phyloP scores from a whole-genome alignment of 768 basidiomycete genomes.

The Coprinopsis cinerea region DNA sequence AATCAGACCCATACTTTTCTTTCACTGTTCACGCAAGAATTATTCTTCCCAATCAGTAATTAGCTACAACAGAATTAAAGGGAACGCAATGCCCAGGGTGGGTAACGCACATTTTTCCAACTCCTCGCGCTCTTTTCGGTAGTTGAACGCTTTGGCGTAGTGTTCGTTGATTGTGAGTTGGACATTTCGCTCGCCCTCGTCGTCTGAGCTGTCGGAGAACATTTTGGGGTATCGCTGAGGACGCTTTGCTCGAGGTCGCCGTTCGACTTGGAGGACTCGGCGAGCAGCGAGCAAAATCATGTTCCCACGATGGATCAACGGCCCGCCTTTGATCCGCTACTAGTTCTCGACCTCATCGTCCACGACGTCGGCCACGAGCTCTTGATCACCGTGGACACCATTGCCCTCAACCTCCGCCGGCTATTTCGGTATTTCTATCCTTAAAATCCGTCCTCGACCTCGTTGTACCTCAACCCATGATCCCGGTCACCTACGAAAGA shows the following conservation, averaged over 20 bases:
- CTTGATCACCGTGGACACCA: no score
- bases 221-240: constrained; percentile 8
- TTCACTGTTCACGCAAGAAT: constrained; percentile 49
- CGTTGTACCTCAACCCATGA: no score
- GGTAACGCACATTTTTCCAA: constrained; percentile 59
- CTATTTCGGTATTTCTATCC: no score
- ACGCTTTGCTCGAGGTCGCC: neutral
- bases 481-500: no score
- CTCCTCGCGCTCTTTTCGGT: constrained; percentile 82
- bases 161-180: constrained; percentile 31
- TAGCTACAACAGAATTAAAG: neutral
- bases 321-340: neutral
- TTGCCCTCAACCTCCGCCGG: no score
- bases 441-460: no score
- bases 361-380: no score
- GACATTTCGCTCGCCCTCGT: constrained; percentile 15
- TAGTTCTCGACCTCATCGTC: no score
- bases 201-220: constrained; percentile 23
- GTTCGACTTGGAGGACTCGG: neutral
- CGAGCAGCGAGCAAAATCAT: no score
- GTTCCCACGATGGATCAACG: neutral
- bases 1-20: constrained; percentile 81
- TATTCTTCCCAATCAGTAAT: neutral
- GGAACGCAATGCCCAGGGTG: neutral
- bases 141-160: constrained; percentile 72